Evolutionary conservation across 2,329 filamentous ascomycete species (phyloP).

Genomic region (Xylaria arbuscula): DNA sequence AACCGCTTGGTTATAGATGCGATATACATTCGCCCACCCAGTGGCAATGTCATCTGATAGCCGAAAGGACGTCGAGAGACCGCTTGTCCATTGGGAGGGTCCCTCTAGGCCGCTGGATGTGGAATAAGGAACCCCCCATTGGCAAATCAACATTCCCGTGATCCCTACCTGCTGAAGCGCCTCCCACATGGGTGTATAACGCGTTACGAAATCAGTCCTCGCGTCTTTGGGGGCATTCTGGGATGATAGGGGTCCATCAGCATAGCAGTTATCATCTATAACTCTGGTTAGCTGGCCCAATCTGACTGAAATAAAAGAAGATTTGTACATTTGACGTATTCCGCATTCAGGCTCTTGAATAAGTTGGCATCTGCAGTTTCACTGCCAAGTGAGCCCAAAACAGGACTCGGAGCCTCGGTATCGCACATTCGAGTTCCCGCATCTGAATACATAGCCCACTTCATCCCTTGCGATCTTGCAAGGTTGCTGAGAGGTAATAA

Average conservation of each 20-base stretch:
- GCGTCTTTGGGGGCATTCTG: constrained; percentile 30
- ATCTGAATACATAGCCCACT: constrained; percentile 35
- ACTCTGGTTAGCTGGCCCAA: constrained; percentile 1
- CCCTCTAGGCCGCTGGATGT: constrained; percentile 27
- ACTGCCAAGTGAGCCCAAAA: constrained; percentile 28
- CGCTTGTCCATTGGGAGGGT: constrained; percentile 29
- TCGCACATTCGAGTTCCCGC: constrained; percentile 34
- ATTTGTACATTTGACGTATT: constrained; percentile 33
- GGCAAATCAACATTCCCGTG: constrained; percentile 32
- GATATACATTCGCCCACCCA: constrained; percentile 32
- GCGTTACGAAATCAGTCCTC: constrained; percentile 32
- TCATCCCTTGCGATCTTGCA: constrained; percentile 33
- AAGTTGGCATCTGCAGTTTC: constrained; percentile 29
- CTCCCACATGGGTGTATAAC: constrained; percentile 32
- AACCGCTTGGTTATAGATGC: constrained; percentile 34
- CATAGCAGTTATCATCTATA: constrained; percentile 35
- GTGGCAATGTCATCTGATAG: constrained; percentile 35
- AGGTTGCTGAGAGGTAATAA: constrained; percentile 28
- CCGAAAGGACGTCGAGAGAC: constrained; percentile 32
- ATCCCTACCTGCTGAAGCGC: constrained; percentile 28
- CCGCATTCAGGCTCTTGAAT: constrained; percentile 25
- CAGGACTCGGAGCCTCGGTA: constrained; percentile 27
- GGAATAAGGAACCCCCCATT: constrained; percentile 35
- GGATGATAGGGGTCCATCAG: constrained; percentile 22
- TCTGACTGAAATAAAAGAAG: background rate